These are phyloP conservation scores for Peronospora farinosa DNA, from an alignment of 352 stramenopile genomes.

Conservation along the genomic window DNA sequence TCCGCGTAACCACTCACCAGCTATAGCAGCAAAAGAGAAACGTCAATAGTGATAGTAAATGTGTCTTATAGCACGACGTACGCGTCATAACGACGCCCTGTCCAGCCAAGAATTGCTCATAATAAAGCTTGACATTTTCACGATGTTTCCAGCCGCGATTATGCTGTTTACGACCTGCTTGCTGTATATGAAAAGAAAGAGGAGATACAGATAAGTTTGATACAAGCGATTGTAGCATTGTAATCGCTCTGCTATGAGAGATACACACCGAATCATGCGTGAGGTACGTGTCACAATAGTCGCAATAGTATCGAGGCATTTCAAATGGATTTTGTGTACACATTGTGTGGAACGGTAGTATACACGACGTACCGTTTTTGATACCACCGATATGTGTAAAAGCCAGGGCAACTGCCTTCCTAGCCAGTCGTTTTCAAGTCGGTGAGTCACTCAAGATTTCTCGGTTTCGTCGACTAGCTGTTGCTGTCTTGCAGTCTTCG, in stretches of 20 bases:
- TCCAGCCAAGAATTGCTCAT: conserved; percentile 82
- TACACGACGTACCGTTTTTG: neutral
- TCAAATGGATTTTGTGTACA: conserved; percentile 4
- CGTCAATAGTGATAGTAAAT: too few species aligned
- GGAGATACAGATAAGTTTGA: conserved; percentile 8
- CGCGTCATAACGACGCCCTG: conserved; percentile 73
- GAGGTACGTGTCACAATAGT: conserved; percentile 93
- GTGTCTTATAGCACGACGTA: conserved; percentile 22
- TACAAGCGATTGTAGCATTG: neutral
- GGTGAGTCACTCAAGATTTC: conserved; percentile 20
- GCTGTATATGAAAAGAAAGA: conserved; percentile 30
- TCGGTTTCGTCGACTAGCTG: conserved; percentile 12
- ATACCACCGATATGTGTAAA: neutral
- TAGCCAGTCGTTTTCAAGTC: conserved; percentile 5
- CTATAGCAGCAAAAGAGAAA: conserved; percentile 20
- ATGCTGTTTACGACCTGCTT: conserved; percentile 90
- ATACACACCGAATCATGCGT: conserved; percentile 87
- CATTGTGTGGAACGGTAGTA: conserved; percentile 1
- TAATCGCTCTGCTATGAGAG: neutral
- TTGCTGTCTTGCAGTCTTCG: conserved; percentile 3
- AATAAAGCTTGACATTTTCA: conserved; percentile 92
- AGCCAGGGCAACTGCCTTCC: conserved; percentile 4
- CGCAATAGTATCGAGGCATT: conserved; percentile 91
- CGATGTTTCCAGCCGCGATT: conserved; percentile 93
- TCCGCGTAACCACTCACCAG: conserved; percentile 66